phyloP scores from a whole-genome alignment of 192 early-diverging fungal species.

The Allomyces javanicus region DNA sequence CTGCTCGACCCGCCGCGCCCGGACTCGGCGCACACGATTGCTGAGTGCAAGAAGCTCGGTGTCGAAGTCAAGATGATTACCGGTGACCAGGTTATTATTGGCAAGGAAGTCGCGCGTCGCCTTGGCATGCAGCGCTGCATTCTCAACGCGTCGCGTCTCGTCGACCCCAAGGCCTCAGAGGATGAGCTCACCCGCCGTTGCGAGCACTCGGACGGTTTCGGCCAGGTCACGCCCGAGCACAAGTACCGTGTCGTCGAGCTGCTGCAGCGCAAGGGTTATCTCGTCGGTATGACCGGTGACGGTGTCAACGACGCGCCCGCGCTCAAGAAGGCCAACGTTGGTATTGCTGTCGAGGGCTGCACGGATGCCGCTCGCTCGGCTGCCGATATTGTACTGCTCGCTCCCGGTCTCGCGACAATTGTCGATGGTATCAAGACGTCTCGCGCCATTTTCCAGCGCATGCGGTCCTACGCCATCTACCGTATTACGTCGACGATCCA shows the following conservation, averaged over 20 bases:
- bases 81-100: conserved; percentile 87
- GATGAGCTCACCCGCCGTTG: conserved; percentile 66
- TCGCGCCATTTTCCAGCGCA: conserved; percentile 86
- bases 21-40: conserved; percentile 71
- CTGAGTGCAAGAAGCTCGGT: conserved; percentile 63
- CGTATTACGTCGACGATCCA: conserved; percentile 91
- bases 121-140: conserved; percentile 84
- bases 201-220: conserved; percentile 82
- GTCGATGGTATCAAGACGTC: conserved; percentile 76
- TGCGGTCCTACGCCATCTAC: conserved; percentile 81
- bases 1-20: conserved; percentile 75
- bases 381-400: conserved; percentile 85
- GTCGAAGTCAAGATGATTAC: conserved; percentile 93
- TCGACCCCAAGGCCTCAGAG: conserved; percentile 55
- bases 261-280: conserved; percentile 63
- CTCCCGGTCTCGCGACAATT: conserved; percentile 76
- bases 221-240: conserved; percentile 95
- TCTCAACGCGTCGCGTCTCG: conserved; percentile 66
- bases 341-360: conserved; percentile 88
- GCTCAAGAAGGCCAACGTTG: conserved; percentile 87
- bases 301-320: conserved; percentile 97
- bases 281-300: conserved; percentile 93
- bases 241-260: conserved; percentile 94
- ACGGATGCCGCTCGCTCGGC: conserved; percentile 90
- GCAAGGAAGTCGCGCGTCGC: conserved; percentile 74